Evolutionary conservation across 192 early-diverging fungal species (phyloP).

Genomic region (Chytriomyces sp.): DNA sequence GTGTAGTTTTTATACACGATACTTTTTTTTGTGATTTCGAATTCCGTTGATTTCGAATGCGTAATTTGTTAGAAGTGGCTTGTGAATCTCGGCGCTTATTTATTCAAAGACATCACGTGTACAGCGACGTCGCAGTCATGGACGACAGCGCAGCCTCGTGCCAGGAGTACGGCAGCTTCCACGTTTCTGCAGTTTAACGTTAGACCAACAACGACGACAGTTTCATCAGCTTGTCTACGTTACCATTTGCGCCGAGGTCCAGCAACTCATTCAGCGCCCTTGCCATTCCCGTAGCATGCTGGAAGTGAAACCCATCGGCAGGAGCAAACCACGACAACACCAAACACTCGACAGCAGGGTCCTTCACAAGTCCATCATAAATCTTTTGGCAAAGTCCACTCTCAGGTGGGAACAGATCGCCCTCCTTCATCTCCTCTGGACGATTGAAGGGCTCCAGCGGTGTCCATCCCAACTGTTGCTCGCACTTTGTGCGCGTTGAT

Average conservation of each 20-base stretch:
- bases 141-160: slow-evolving; percentile 1
- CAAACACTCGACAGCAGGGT: not conserved
- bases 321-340: slow-evolving; percentile 7
- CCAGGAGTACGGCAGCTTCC: slow-evolving; percentile 16
- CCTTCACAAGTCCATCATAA: not conserved
- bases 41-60: too few relatives aligned
- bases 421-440: not conserved
- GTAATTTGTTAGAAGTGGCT: too few relatives aligned
- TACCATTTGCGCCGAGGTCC: not conserved
- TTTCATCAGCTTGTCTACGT: not conserved
- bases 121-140: not conserved
- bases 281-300: not conserved
- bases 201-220: not conserved
- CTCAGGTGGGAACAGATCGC: not conserved
- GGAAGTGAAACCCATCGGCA: slow-evolving; percentile 4
- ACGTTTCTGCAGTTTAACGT: not conserved
- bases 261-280: not conserved
- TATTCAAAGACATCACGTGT: not conserved
- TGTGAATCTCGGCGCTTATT: too few relatives aligned
- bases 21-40: too few relatives aligned
- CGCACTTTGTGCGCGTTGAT: too few relatives aligned
- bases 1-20: too few relatives aligned
- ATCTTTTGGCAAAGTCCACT: not conserved
- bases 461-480: not conserved
- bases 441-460: slow-evolving; percentile 2